phyloP scores from a whole-genome alignment of 345 rosid genomes.

The Aegle marmelos region DNA sequence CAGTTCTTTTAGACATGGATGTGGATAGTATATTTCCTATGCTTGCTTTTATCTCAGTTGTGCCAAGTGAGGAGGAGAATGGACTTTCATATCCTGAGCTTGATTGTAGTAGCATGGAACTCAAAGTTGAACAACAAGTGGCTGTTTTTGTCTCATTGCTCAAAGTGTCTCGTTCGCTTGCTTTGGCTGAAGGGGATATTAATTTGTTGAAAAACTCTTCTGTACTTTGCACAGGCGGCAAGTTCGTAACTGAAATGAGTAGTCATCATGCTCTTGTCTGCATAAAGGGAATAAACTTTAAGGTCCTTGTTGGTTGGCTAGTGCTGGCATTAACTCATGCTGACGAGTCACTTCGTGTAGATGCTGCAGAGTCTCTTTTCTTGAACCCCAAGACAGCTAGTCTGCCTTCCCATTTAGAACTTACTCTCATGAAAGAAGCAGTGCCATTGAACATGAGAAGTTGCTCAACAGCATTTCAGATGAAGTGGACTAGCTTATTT shows the following conservation, averaged over 20 bases:
- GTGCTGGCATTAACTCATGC: conserved; percentile 81
- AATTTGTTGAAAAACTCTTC: conserved; percentile 38
- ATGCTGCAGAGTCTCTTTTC: conserved; percentile 94
- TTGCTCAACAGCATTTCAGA: conserved; percentile 90
- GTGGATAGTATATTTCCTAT: conserved; percentile 84
- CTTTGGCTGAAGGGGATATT: conserved; percentile 88
- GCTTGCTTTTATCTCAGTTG: conserved; percentile 68
- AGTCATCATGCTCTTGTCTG: conserved; percentile 48
- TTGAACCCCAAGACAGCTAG: conserved; percentile 84
- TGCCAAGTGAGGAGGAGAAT: conserved; percentile 44
- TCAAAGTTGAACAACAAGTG: conserved; percentile 70
- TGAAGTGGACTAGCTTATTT: conserved; percentile 95
- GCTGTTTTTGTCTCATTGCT: conserved; percentile 79
- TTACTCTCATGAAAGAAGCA: conserved; percentile 68
- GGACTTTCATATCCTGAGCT: conserved; percentile 37
- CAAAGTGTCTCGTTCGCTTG: conserved; percentile 87
- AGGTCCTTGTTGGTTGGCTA: conserved; percentile 78
- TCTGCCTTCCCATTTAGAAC: conserved; percentile 86
- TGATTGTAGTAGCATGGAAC: conserved; percentile 31
- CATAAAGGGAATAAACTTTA: conserved; percentile 70
- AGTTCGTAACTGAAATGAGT: conserved; percentile 25
- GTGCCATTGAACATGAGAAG: conserved; percentile 97
- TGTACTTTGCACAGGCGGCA: conserved; percentile 6
- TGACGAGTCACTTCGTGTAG: conserved; percentile 90
- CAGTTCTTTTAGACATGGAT: conserved; percentile 77